Conservation (phyloP, 805 yeast genomes). For the Lachancea nothofagi region DNA sequence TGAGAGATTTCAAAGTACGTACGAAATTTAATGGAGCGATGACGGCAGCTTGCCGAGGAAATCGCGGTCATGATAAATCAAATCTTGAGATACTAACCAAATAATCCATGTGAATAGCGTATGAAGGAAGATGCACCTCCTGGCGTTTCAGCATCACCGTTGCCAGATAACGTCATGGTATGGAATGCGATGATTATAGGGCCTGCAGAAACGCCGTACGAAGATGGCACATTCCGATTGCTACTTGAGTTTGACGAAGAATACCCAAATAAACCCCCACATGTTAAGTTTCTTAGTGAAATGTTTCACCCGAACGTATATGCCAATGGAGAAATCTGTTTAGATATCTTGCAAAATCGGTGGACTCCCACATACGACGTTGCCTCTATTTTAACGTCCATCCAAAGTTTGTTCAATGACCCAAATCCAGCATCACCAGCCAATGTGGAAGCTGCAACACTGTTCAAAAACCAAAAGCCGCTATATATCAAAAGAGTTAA, state of each 20-base stretch:
- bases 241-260: slow-evolving; percentile 89
- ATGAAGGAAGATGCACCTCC: slow-evolving; percentile 98
- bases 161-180: slow-evolving; percentile 94
- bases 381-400: slow-evolving; percentile 86
- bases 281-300: slow-evolving; percentile 81
- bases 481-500: slow-evolving; percentile 89
- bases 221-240: slow-evolving; percentile 92
- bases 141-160: slow-evolving; percentile 95
- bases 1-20: slow-evolving; percentile 92
- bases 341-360: slow-evolving; percentile 91
- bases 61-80: no score
- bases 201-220: slow-evolving; percentile 95
- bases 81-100: not conserved
- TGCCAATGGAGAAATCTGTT: slow-evolving; percentile 89
- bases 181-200: slow-evolving; percentile 98
- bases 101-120: slow-evolving; percentile 40
- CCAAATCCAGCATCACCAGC: slow-evolving; percentile 97
- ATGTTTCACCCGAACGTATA: slow-evolving; percentile 99
- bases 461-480: slow-evolving; percentile 90
- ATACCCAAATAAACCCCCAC: slow-evolving; percentile 95
- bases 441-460: slow-evolving; percentile 93
- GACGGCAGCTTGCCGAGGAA: no score
- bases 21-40: no score
- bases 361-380: slow-evolving; percentile 99
- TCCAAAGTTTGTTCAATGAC: slow-evolving; percentile 87